Conservation (phyloP, 768 basidiomycete species). For the Lepiota brunneoincarnata region DNA sequence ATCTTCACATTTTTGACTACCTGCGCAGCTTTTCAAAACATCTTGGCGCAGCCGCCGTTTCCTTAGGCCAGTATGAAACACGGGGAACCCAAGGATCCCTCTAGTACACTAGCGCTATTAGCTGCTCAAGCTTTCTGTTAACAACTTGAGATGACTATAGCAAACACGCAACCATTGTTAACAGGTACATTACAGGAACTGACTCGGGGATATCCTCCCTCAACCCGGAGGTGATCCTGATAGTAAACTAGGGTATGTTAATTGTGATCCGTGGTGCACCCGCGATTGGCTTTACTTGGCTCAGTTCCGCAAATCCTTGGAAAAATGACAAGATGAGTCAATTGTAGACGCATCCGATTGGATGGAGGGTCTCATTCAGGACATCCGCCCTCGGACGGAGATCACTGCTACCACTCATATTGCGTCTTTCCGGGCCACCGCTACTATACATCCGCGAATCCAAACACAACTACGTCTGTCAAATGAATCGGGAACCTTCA, state of each 20-base stretch:
- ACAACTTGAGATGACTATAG: no score
- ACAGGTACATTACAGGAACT: no score
- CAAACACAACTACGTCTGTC: conserved; percentile 6
- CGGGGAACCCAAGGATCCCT: background rate
- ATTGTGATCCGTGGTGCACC: background rate
- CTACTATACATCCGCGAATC: background rate
- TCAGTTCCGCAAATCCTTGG: conserved; percentile 6
- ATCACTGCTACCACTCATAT: background rate
- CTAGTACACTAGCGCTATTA: no score
- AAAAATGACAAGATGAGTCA: conserved; percentile 9
- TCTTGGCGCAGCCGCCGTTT: conserved; percentile 2
- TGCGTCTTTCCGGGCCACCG: background rate
- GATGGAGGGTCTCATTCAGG: background rate
- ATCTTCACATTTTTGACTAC: background rate
- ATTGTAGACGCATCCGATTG: background rate
- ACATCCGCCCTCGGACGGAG: background rate
- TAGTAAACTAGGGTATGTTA: conserved; percentile 4
- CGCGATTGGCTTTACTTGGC: background rate
- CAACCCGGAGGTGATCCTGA: background rate
- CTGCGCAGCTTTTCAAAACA: conserved; percentile 5
- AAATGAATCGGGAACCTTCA: background rate
- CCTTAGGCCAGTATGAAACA: conserved; percentile 1
- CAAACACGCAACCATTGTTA: no score
- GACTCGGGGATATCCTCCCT: no score
- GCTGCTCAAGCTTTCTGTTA: no score